phyloP scores from a whole-genome alignment of 441 rosid species.

The Eutrema salsugineum region DNA sequence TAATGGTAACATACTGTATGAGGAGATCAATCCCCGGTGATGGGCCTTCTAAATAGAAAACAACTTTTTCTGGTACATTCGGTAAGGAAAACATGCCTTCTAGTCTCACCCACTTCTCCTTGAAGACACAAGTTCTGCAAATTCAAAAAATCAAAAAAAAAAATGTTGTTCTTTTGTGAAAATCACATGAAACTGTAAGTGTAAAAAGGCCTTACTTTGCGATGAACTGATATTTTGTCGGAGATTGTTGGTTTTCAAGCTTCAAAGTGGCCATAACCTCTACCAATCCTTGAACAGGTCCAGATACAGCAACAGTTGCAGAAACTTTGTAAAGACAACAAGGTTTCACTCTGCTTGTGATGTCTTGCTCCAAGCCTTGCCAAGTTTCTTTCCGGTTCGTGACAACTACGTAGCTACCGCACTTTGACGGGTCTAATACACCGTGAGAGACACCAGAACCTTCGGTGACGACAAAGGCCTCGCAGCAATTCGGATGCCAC shows the following conservation, averaged over 20 bases:
- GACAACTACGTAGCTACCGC: constrained; percentile 52
- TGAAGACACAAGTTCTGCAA: constrained; percentile 65
- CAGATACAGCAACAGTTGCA: constrained; percentile 68
- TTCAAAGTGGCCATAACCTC: constrained; percentile 76
- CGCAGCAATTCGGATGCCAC: constrained; percentile 78
- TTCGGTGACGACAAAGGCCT: constrained; percentile 50
- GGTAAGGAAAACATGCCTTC: constrained; percentile 46
- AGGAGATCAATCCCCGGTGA: constrained; percentile 72
- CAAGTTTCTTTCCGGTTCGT: constrained; percentile 68
- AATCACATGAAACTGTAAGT: constrained; percentile 1
- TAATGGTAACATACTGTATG: constrained; percentile 56
- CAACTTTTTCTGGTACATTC: constrained; percentile 25
- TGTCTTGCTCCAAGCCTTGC: constrained; percentile 95
- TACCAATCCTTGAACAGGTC: constrained; percentile 44
- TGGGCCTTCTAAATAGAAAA: constrained; percentile 92
- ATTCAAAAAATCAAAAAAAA: background rate
- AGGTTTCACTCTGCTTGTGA: constrained; percentile 55
- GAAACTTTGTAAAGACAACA: constrained; percentile 56
- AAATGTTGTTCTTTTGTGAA: background rate
- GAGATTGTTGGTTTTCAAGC: constrained; percentile 46
- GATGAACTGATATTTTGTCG: constrained; percentile 48
- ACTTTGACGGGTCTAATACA: constrained; percentile 34
- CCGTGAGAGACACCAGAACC: constrained; percentile 34
- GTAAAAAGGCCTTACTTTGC: constrained; percentile 54
- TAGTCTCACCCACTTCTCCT: constrained; percentile 66